Evolutionary conservation across 192 early-diverging fungal species (phyloP).

Genomic region (Coemansia sp.): DNA sequence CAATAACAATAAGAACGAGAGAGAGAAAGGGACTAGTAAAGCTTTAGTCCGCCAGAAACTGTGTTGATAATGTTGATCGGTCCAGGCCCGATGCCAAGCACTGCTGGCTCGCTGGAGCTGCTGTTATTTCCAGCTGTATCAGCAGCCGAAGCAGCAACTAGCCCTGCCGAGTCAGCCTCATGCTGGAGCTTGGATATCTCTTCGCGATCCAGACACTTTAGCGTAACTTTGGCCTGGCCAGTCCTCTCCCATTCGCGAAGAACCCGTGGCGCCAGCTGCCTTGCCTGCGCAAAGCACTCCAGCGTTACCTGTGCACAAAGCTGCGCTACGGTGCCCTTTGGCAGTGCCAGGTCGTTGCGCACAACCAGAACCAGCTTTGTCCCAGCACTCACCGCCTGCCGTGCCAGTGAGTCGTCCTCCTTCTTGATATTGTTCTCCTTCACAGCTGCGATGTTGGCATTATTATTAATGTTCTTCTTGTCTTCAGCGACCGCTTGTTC

Average conservation of each 20-base stretch:
- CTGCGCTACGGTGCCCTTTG: constrained; percentile 85
- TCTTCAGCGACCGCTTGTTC: background rate
- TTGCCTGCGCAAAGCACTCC: constrained; percentile 64
- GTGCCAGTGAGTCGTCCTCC: constrained; percentile 1
- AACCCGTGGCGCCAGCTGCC: constrained; percentile 41
- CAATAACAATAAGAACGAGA: background rate
- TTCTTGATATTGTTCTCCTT: background rate
- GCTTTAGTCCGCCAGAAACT: constrained; percentile 56
- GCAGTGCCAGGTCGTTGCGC: constrained; percentile 81
- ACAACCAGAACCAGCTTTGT: constrained; percentile 67
- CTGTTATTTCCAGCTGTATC: constrained; percentile 56
- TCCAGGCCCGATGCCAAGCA: constrained; percentile 82
- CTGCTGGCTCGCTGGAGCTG: background rate
- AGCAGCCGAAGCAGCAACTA: constrained; percentile 66
- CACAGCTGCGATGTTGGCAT: background rate
- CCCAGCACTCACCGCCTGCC: constrained; percentile 4
- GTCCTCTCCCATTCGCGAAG: constrained; percentile 63
- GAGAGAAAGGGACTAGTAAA: constrained; percentile 18
- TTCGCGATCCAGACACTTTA: constrained; percentile 68
- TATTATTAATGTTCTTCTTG: background rate
- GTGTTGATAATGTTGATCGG: constrained; percentile 44
- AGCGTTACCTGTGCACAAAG: constrained; percentile 89
- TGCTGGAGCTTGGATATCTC: constrained; percentile 56
- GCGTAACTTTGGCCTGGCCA: constrained; percentile 79
- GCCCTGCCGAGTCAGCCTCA: constrained; percentile 73